Base-by-base conservation (phyloP, 1,139 yeast genomes). In the Groenewaldozyma auringiensis region DNA sequence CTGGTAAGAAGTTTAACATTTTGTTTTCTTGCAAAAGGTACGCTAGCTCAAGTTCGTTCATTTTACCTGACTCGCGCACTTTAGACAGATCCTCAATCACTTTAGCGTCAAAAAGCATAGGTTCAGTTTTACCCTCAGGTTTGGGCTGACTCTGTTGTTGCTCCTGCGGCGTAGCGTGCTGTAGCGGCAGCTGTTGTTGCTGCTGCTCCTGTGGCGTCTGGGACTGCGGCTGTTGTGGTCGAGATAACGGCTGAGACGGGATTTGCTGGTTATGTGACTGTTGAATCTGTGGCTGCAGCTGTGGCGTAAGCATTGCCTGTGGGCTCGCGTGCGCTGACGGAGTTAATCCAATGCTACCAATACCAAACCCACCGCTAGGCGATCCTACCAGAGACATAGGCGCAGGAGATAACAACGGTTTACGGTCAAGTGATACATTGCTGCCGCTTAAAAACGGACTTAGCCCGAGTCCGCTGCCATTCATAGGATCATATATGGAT, bases 1-100 rank as follows among this genome's bases (percentile, higher is more conserved):
- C 53, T 2, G 60, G 59, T 16, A 52, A 35, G 36, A 58, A 57
- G 22, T 47, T 43, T 29, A 57, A 45, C 22, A 55, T 47, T 27
- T 47, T 35, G 25, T 35, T 35, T 35, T 35, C 38, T 14, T 20
- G 21, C 6, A 35, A 20, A 4, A 35, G n/a, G n/a, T 17, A 20
- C 4, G 8, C 14, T 20, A 35, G 14, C 14, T 35, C 38, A 4
- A 11, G 25, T 20, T 35, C 38, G n/a, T 18, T 35, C 21, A 35
- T 35, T 18, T 35, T 20, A 11, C 38, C 38, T 9, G 18, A 13
- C 18, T 32, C 18, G 8, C 14, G 13, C 18, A 32, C 14, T 13
- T 13, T 32, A 6, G 36, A 32, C 36, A 16, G 6, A 8, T 25
- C 29, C 11, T 25, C 29, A 25, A 25, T 25, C 11, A 25, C 9